Evolutionary conservation across 2,329 filamentous ascomycete species (phyloP), one percentile per base, ranked within the genome.

Genomic region (Ploettnerulaceae sp.): DNA sequence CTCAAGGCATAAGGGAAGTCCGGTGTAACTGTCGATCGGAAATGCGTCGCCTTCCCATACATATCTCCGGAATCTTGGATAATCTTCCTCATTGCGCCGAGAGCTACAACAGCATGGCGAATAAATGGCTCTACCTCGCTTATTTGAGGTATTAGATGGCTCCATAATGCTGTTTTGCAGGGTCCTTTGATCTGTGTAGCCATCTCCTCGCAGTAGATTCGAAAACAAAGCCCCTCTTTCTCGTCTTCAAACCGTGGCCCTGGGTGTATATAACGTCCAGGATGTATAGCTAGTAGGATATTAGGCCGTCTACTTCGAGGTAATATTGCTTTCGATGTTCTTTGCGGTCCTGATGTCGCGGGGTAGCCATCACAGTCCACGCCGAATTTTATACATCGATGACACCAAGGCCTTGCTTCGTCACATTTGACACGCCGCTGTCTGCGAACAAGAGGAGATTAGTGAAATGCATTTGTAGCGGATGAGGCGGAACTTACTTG

Each of bases 41-140:
- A 32, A 32, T 42, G 21, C 37, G 42, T 15, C 38, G 31, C n/a
- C 35, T 54, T 9, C 31, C 48, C 7, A 55, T 32, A 22, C n/a
- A n/a, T n/a, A n/a, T n/a, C n/a, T n/a, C n/a, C n/a, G n/a, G n/a
- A n/a, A n/a, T n/a, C n/a, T n/a, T n/a, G n/a, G n/a, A n/a, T n/a
- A n/a, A n/a, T n/a, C n/a, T n/a, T n/a, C n/a, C n/a, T n/a, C n/a
- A n/a, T n/a, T n/a, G 54, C 52, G 4, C 49, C 48, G 7, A 58
- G 45, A 1, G 56, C 54, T 21, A 58, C 42, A 8, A 57, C 33
- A 3, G 50, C 54, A 40, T 58, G 41, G 12, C 40, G 35, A 17
- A 57, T 43, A 47, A 54, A 58, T 12, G 48, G 46, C 18, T 57
- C 48, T 12, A 38, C 29, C 18, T 57, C 43, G 18, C 50, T 46